A percentile compares a stretch with the other conserved stretches of the same genome.
phyloP scores from a whole-genome alignment of 164 flowering plant genomes.

The Stephania cephalantha region DNA sequence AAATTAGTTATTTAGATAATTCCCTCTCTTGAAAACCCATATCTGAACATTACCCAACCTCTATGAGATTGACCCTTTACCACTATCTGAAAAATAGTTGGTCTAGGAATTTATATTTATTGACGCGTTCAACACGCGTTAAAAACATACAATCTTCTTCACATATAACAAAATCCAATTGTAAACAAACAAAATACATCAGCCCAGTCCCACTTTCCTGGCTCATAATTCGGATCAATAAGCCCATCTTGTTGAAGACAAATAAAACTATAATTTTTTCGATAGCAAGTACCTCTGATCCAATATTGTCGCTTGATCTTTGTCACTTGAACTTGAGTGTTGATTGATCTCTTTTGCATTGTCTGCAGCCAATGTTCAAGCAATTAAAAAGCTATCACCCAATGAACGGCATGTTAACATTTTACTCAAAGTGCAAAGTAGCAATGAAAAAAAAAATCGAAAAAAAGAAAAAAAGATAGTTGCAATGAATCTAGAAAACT shows the following conservation, averaged over 20 bases:
- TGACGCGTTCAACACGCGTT: no score
- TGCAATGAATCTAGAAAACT: not conserved
- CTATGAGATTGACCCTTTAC: no score
- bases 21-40: no score
- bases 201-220: not conserved
- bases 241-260: not conserved
- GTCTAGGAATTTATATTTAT: no score
- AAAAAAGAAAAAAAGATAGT: not conserved
- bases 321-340: constrained; percentile 21
- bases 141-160: not conserved
- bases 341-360: constrained; percentile 33
- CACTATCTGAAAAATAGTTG: no score
- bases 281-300: constrained; percentile 36
- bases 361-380: constrained; percentile 28
- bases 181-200: not conserved
- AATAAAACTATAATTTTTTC: not conserved
- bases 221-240: not conserved
- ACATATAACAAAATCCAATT: not conserved
- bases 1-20: no score
- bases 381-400: not conserved
- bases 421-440: not conserved
- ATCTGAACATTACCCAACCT: no score
- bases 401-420: not conserved
- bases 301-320: constrained; percentile 24
- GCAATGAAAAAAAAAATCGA: not conserved